These are phyloP conservation scores for Tylopilus sp. DNA, from an alignment of 768 basidiomycete species.

Conservation along the genomic window DNA sequence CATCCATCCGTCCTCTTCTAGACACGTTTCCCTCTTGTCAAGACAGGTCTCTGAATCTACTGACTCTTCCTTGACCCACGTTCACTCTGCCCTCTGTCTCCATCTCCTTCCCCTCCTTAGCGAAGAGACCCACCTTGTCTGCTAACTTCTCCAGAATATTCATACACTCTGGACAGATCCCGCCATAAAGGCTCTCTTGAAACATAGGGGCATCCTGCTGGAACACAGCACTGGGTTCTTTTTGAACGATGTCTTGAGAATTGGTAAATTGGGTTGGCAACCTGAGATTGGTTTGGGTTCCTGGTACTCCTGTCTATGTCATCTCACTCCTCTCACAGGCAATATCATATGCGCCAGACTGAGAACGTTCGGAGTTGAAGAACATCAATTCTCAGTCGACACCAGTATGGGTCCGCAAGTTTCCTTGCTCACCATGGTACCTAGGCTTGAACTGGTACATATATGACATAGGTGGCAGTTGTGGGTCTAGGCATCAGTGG, in stretches of 20 bases:
- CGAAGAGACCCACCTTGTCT: no score
- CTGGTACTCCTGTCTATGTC: background rate
- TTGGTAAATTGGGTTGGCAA: constrained; percentile 50
- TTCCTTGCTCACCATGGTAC: constrained; percentile 4
- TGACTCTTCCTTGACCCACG: no score
- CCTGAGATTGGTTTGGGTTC: constrained; percentile 54
- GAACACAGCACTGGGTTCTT: constrained; percentile 72
- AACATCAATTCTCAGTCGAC: constrained; percentile 62
- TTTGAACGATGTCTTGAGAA: constrained; percentile 62
- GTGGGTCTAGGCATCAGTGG: constrained; percentile 64
- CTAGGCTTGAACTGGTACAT: constrained; percentile 59
- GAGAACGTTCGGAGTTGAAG: constrained; percentile 70
- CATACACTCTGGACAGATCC: constrained; percentile 58
- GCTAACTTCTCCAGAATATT: no score
- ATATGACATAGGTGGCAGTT: constrained; percentile 66
- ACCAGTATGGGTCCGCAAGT: constrained; percentile 36
- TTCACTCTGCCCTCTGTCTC: no score
- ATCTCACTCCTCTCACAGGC: constrained; percentile 33
- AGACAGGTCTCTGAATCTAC: no score
- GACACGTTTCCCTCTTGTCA: no score
- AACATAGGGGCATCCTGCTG: constrained; percentile 47
- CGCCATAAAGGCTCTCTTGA: constrained; percentile 49
- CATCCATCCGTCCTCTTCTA: no score
- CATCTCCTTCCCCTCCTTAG: no score
- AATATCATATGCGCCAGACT: constrained; percentile 76